Base-by-base conservation (phyloP, 2,329 filamentous ascomycete genomes). In the Aureobasidium sp. region DNA sequence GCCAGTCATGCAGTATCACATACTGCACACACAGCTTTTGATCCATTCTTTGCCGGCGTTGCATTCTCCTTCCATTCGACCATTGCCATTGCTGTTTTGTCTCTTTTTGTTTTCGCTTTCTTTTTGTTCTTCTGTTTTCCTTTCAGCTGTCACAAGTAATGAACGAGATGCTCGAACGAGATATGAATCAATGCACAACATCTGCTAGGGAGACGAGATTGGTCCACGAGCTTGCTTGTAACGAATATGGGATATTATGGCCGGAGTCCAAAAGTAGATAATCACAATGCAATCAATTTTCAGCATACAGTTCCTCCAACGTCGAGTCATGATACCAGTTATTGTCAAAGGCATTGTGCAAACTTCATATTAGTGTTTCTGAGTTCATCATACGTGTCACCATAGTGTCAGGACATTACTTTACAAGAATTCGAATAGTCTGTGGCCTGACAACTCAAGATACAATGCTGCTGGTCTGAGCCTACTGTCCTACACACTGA, bases 201-300 rank as follows among this genome's bases (percentile, higher is more conserved):
- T 48, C 37, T 59, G 55, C 55, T 60, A 60, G 46, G 36, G 36
- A 36, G n/a, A 26, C 55, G 34, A 47, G 43, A 39, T 48, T 48
- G 43, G 39, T 37, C 17, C 34, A 27, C 8, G 43, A 36, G 29
- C 20, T 59, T 59, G 55, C 55, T 59, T 59, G 55, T 59, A 59
- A 36, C 32, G 55, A 48, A 44, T 59, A 59, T 48, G 55, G 44
- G 43, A 48, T 59, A 59, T 47, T 59, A 44, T 47, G 55, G 55
- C 55, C 48, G 55, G 55, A 59, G 55, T 48, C 48, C 32, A 48
- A 59, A 59, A 59, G 55, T 59, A 59, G 20, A 37, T 59, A 59
- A 59, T 59, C 44, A 26, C 36, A 48, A 59, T 59, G 32, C 41
- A 34, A 59, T 29, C 32, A 44, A 48, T 48, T 48, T n/a, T 59